Evolutionary conservation across 768 basidiomycete species (phyloP).

Genomic region (Rhodotorula sphaerocarpa): DNA sequence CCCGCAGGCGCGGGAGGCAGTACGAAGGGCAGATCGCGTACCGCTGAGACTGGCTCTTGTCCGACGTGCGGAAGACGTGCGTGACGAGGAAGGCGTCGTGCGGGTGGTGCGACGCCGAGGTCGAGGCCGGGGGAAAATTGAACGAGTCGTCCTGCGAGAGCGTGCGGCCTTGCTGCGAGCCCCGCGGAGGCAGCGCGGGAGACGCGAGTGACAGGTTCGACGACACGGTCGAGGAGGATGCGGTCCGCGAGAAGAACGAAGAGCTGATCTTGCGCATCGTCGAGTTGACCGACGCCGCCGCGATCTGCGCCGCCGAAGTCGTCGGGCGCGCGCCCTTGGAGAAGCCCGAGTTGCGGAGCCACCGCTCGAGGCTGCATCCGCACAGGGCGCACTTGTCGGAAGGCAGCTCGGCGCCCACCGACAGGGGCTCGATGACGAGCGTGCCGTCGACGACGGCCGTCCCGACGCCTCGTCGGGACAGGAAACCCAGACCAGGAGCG

Average conservation of each 20-base stretch:
- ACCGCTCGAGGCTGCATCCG: constrained; percentile 32
- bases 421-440: constrained; percentile 69
- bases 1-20: constrained; percentile 37
- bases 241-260: constrained; percentile 16
- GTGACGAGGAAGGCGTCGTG: constrained; percentile 30
- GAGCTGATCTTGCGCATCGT: constrained; percentile 31
- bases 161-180: not conserved
- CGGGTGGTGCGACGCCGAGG: constrained; percentile 19
- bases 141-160: constrained; percentile 17
- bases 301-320: not conserved
- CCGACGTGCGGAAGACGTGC: constrained; percentile 37
- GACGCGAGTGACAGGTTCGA: not conserved
- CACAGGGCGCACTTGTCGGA: constrained; percentile 37
- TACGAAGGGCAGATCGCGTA: constrained; percentile 38
- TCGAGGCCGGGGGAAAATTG: constrained; percentile 10
- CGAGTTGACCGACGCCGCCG: constrained; percentile 10
- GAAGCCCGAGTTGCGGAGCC: constrained; percentile 15
- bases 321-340: not conserved
- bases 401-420: constrained; percentile 11
- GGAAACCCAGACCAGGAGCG: constrained; percentile 89
- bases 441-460: constrained; percentile 79
- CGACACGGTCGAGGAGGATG: not conserved
- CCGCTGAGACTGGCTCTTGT: constrained; percentile 11
- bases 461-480: constrained; percentile 75
- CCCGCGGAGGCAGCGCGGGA: constrained; percentile 2